Evolutionary conservation across 345 rosid genomes (phyloP).

Genomic region (Pistacia integerrima): DNA sequence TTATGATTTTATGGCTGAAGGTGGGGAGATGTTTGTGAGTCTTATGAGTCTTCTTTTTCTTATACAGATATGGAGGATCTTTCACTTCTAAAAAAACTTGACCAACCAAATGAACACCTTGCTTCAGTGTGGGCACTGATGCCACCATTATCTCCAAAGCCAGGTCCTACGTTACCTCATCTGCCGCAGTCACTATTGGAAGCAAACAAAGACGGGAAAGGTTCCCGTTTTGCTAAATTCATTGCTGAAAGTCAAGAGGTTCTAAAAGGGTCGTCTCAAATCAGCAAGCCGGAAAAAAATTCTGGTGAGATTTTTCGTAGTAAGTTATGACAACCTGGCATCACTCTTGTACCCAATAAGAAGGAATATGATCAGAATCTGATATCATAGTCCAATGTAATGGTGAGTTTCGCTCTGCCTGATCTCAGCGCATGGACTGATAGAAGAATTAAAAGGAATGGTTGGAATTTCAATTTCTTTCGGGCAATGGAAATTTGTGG

Average conservation of each 20-base stretch:
- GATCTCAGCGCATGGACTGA: not conserved
- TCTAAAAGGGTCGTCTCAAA: conserved; percentile 39
- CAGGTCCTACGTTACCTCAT: conserved; percentile 41
- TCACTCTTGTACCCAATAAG: not conserved
- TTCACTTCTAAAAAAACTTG: conserved; percentile 59
- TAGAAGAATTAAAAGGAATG: not conserved
- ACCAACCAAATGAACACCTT: conserved; percentile 61
- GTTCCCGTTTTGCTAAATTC: conserved; percentile 85
- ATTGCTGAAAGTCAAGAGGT: conserved; percentile 54
- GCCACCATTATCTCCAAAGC: conserved; percentile 68
- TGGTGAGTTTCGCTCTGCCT: not conserved
- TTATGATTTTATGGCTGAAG: not conserved
- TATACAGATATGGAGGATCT: conserved; percentile 56
- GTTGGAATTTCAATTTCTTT: not conserved
- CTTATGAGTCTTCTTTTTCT: conserved; percentile 10
- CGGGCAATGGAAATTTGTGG: not conserved
- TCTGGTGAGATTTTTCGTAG: conserved; percentile 43
- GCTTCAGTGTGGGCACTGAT: conserved; percentile 83
- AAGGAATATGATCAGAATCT: not conserved
- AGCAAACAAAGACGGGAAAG: conserved; percentile 56
- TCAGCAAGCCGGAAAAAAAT: conserved; percentile 27
- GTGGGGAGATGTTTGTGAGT: not conserved
- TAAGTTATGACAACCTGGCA: conserved; percentile 56
- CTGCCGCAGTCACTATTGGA: conserved; percentile 43
- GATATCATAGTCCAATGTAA: not conserved